These are phyloP conservation scores for Hypoxylon rickii DNA, from an alignment of 495 filamentous ascomycete genomes.

Conservation along the genomic window DNA sequence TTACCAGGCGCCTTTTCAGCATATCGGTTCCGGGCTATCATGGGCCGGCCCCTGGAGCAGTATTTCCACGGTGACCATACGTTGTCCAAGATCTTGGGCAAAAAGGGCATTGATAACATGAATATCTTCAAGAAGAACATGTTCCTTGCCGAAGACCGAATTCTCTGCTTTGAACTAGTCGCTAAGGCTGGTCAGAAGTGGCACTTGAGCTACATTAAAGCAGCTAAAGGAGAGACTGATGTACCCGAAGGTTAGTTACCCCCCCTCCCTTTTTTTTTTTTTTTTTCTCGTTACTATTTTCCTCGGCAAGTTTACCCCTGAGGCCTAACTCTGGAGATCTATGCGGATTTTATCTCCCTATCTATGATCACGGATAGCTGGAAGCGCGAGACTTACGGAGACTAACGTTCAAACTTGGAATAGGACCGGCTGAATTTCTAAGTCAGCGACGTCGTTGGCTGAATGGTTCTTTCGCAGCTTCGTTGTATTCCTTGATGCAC, in stretches of 20 bases:
- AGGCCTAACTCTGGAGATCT: too few species aligned
- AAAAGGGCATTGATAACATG: slow-evolving; percentile 99
- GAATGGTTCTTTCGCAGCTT: slow-evolving; percentile 97
- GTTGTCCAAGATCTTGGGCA: slow-evolving; percentile 87
- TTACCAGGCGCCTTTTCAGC: slow-evolving; percentile 98
- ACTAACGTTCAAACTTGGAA: not conserved
- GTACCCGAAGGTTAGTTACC: slow-evolving; percentile 72
- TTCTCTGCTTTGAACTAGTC: slow-evolving; percentile 98
- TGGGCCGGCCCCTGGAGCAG: slow-evolving; percentile 94
- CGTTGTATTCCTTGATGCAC: slow-evolving; percentile 97
- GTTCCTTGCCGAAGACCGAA: slow-evolving; percentile 99
- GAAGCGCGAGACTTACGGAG: too few species aligned
- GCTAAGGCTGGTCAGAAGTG: slow-evolving; percentile 98
- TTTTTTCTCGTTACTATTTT: too few species aligned
- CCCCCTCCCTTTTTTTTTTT: not conserved
- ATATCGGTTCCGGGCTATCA: slow-evolving; percentile 96
- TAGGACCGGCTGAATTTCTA: slow-evolving; percentile 89
- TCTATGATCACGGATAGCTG: too few species aligned
- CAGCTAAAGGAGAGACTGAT: slow-evolving; percentile 97
- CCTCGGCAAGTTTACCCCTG: too few species aligned
- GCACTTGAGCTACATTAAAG: slow-evolving; percentile 97
- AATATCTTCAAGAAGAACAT: slow-evolving; percentile 99
- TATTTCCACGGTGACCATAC: slow-evolving; percentile 99
- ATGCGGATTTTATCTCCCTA: not conserved
- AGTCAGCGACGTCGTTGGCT: slow-evolving; percentile 96